These are phyloP conservation scores for Zygosaccharomyces rouxii DNA, from an alignment of 805 yeast genomes.

Conservation along the genomic window DNA sequence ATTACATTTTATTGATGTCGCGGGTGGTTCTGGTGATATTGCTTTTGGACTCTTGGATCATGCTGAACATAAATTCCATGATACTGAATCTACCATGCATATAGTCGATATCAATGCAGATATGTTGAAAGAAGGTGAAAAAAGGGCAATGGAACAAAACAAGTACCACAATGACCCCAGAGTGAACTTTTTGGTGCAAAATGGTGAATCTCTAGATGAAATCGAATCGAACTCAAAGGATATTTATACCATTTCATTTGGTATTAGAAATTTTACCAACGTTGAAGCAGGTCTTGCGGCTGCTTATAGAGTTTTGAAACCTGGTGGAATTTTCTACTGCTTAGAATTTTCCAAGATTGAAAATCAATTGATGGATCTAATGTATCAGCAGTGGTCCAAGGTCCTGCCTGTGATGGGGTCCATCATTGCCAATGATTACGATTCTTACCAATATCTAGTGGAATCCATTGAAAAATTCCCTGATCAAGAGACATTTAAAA, in stretches of 20 bases:
- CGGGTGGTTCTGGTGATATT: conserved; percentile 98
- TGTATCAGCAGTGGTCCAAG: conserved; percentile 85
- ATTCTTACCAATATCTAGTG: conserved; percentile 92
- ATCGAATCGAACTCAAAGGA: conserved; percentile 87
- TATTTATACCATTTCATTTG: conserved; percentile 93
- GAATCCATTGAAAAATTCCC: conserved; percentile 94
- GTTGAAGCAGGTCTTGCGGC: conserved; percentile 90
- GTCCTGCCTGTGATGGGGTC: conserved; percentile 93
- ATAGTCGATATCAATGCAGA: conserved; percentile 94
- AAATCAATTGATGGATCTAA: conserved; percentile 65
- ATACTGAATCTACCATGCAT: conserved; percentile 73
- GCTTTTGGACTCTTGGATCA: conserved; percentile 93
- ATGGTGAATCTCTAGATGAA: conserved; percentile 83
- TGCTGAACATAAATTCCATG: conserved; percentile 75
- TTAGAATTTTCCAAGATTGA: conserved; percentile 91
- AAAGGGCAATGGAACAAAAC: conserved; percentile 59
- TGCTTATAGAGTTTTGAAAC: conserved; percentile 93
- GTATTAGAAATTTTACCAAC: conserved; percentile 93
- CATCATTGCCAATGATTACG: conserved; percentile 89
- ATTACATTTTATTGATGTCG: conserved; percentile 86
- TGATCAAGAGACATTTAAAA: conserved; percentile 81
- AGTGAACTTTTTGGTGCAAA: conserved; percentile 79
- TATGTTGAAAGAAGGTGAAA: conserved; percentile 89
- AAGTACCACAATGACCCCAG: conserved; percentile 52
- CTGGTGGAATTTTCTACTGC: conserved; percentile 97